Percentiles rank a stretch among this genome's conserved stretches.
phyloP scores from a whole-genome alignment of 345 rosid genomes.

The Jatropha curcas region DNA sequence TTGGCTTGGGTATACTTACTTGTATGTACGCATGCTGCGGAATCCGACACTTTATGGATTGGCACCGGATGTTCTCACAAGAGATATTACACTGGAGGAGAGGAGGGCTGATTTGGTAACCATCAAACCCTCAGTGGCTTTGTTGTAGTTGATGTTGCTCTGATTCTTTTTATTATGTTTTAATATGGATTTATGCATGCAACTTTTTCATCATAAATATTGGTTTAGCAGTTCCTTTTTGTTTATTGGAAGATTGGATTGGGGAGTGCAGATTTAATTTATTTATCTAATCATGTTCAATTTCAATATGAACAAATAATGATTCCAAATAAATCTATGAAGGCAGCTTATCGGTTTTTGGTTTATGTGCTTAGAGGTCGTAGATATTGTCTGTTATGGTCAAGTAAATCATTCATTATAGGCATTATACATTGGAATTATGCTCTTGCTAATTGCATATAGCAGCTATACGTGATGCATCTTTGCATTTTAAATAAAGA shows the following conservation, averaged over 20 bases:
- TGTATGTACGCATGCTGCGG: conserved; percentile 82
- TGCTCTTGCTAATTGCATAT: not conserved
- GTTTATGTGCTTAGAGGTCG: not conserved
- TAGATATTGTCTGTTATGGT: not conserved
- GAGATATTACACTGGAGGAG: conserved; percentile 76
- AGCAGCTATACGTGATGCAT: not conserved
- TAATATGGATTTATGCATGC: not conserved
- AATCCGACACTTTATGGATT: conserved; percentile 89
- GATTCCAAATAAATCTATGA: not conserved
- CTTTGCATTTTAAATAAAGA: not conserved
- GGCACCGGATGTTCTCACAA: conserved; percentile 73
- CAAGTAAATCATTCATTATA: not conserved
- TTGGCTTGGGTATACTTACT: conserved; percentile 92
- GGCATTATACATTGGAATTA: too few relatives aligned
- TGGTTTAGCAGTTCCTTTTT: not conserved
- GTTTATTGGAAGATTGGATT: not conserved
- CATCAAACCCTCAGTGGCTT: not conserved
- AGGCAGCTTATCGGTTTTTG: too few relatives aligned
- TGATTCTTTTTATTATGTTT: not conserved
- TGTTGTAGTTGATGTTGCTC: not conserved
- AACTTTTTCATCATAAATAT: not conserved
- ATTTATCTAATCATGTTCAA: not conserved
- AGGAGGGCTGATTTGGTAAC: conserved; percentile 97
- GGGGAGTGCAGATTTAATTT: not conserved
- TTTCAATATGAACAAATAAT: not conserved